Base-by-base conservation (phyloP, 345 rosid species). In the Lepidium didymum region DNA sequence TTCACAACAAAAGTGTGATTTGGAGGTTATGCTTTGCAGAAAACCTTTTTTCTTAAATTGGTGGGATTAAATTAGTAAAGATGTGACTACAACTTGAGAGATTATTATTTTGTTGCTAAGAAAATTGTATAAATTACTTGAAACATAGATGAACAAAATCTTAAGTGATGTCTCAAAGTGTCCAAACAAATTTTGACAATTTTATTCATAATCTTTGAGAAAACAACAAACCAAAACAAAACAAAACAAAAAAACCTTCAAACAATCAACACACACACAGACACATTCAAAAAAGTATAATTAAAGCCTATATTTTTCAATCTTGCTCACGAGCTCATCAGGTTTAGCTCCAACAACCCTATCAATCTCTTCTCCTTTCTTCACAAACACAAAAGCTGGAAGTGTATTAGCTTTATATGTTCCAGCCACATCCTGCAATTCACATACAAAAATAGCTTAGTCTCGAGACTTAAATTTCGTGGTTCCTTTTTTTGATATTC, bases 351-450 rank as follows among this genome's bases (percentile, higher is more conserved):
- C 95, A 11, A 78, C 85, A 5, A 91, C 68, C 75, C 79, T 83
- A 15, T 83, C 88, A 47, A 88, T 64, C 61, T 80, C 88, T 65
- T 73, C 77, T 52, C 96, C 96, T 55, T 74, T 80, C 87, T 89
- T 91, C 23, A 90, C 59, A 16, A 94, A 77, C 34, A 80, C 64
- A 66, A 87, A 82, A 21, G 89, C 84, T 16, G 92, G 96, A 82
- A 91, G 64, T 12, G 81, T 76, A 27, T 62, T 67, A 15, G 81
- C 84, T n/a, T 43, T 70, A 34, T 77, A 88, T 43, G 71, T 74
- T 41, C 27, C 40, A 4, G 88, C 86, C 52, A 84, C 86, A 63
- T 68, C 78, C 96, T 91, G 80, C 14, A 52, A 62, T 25, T 7
- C 14, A 75, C 40, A 46, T 34, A 36, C 29, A n/a, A 60, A 29